phyloP scores from a whole-genome alignment of 345 rosid genomes.

The Adansonia digitata region DNA sequence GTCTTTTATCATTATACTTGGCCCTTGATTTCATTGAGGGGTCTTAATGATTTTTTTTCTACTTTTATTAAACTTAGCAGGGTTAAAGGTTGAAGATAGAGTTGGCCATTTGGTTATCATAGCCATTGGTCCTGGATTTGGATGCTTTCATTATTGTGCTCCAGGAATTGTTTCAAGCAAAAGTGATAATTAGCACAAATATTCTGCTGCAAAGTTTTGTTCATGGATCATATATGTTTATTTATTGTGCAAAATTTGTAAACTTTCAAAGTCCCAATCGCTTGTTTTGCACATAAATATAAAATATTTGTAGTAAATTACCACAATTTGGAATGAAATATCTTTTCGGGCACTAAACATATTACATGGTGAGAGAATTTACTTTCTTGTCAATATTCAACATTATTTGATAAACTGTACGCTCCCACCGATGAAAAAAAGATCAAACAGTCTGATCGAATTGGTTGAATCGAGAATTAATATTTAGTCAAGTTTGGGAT shows the following conservation, averaged over 20 bases:
- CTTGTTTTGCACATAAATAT: background rate
- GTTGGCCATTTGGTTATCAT: background rate
- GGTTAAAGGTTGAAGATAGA: slow-evolving; percentile 29
- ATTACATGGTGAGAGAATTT: too few relatives aligned
- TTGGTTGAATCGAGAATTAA: too few relatives aligned
- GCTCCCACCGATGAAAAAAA: too few relatives aligned
- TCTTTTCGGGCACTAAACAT: too few relatives aligned
- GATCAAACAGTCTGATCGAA: too few relatives aligned
- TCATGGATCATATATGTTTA: slow-evolving; percentile 9
- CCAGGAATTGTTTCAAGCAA: background rate
- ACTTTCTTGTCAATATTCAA: too few relatives aligned
- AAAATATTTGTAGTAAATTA: background rate
- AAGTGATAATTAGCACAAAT: background rate
- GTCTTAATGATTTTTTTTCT: background rate
- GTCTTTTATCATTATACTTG: background rate
- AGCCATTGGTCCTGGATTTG: slow-evolving; percentile 5
- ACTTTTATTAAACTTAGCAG: slow-evolving; percentile 16
- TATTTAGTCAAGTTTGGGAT: too few relatives aligned
- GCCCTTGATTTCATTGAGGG: background rate
- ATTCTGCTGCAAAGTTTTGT: slow-evolving; percentile 17
- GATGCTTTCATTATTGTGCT: background rate
- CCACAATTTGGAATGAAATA: background rate
- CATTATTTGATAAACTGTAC: too few relatives aligned
- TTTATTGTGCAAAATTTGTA: slow-evolving; percentile 5
- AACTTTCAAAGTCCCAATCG: background rate